phyloP scores from a whole-genome alignment of 768 basidiomycete genomes.

The Coprinellus micaceus region DNA sequence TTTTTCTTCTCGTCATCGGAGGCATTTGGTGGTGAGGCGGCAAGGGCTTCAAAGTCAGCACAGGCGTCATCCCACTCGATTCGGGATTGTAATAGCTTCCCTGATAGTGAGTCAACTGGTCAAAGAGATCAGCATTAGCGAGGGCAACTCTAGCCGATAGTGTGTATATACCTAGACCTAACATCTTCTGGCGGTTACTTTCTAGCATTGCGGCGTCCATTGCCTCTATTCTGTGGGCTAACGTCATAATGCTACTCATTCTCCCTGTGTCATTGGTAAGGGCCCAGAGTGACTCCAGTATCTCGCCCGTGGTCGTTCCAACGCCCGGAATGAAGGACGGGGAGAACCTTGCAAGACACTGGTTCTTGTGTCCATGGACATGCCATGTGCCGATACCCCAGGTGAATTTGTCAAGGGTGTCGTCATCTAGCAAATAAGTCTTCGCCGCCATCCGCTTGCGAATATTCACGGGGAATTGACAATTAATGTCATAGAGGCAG shows the following conservation, averaged over 20 bases:
- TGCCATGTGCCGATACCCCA: constrained; percentile 26
- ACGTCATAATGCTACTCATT: constrained; percentile 18
- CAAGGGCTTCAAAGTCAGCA: not conserved
- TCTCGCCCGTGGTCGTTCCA: constrained; percentile 28
- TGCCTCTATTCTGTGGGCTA: constrained; percentile 22
- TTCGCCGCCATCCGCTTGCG: not conserved
- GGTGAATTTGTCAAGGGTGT: constrained; percentile 6
- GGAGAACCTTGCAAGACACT: constrained; percentile 22
- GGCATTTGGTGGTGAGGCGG: not conserved
- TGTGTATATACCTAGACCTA: constrained; percentile 1
- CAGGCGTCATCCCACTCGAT: not conserved
- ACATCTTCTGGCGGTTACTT: constrained; percentile 30
- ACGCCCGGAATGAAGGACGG: constrained; percentile 24
- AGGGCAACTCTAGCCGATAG: not conserved
- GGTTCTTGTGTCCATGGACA: constrained; percentile 23
- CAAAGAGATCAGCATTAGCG: too few species aligned
- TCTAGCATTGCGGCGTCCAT: constrained; percentile 30
- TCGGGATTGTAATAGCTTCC: not conserved
- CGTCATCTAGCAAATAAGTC: not conserved
- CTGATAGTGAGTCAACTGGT: not conserved
- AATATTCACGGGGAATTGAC: constrained; percentile 14
- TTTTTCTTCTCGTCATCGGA: too few species aligned
- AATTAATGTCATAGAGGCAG: constrained; percentile 19
- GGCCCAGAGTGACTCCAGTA: constrained; percentile 32
- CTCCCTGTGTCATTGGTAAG: constrained; percentile 23